A percentile compares a stretch with the other conserved stretches of the same genome.
Evolutionary conservation across 805 yeast genomes (phyloP).

Genomic region (Candida loeiensis): DNA sequence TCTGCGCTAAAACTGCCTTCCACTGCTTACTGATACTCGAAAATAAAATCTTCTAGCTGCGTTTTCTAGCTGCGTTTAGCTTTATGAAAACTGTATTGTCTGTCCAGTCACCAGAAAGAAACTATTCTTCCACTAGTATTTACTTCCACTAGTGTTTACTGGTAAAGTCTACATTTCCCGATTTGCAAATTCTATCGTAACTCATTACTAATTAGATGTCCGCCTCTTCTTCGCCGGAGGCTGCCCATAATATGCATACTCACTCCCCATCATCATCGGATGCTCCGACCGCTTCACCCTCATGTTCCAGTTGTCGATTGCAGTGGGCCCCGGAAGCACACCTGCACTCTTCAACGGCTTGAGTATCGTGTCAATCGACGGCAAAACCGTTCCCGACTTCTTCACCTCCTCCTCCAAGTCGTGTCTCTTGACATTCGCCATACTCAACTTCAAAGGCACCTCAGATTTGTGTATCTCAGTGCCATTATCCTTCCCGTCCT

Average conservation of each 20-base stretch:
- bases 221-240: constrained; percentile 3
- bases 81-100: no score
- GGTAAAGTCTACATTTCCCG: no score
- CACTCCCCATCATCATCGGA: not conserved
- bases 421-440: constrained; percentile 9
- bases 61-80: no score
- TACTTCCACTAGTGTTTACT: no score
- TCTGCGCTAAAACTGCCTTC: no score
- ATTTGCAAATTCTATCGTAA: no score
- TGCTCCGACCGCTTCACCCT: not conserved
- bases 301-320: constrained; percentile 8
- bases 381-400: not conserved
- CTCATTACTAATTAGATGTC: not conserved
- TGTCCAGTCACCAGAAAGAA: no score
- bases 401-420: constrained; percentile 5
- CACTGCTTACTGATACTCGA: no score
- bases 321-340: constrained; percentile 6
- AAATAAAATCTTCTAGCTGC: no score
- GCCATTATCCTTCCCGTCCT: no score
- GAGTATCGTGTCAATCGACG: constrained; percentile 3
- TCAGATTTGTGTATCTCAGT: constrained; percentile 2
- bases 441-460: constrained; percentile 3
- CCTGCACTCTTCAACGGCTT: not conserved
- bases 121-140: no score
- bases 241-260: constrained; percentile 2